Percentiles rank a stretch among this genome's conserved stretches.
Evolutionary conservation across 768 basidiomycete species (phyloP).

Genomic region (Rhodocollybia butyracea): DNA sequence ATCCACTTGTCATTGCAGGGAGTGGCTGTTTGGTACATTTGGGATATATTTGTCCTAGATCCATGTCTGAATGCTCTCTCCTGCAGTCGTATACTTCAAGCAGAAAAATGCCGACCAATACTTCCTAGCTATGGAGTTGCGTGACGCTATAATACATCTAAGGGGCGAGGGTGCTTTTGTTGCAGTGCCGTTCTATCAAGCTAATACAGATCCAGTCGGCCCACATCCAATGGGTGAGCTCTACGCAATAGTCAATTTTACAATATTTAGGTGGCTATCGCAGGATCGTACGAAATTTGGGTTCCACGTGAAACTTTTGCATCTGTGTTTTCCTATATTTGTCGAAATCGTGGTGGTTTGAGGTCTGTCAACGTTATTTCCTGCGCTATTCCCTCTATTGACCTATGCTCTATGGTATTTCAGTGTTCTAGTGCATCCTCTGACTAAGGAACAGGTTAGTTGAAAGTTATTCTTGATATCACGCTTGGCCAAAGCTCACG

Average conservation of each 20-base stretch:
- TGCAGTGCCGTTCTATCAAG: constrained; percentile 70
- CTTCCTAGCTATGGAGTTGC: constrained; percentile 60
- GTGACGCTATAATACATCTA: constrained; percentile 68
- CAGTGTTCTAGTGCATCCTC: constrained; percentile 71
- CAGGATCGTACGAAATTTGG: constrained; percentile 84
- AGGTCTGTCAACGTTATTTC: constrained; percentile 40
- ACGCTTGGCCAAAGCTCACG: too few relatives aligned
- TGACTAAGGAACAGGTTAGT: constrained; percentile 67
- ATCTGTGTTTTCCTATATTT: constrained; percentile 72
- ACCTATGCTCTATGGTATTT: too few relatives aligned
- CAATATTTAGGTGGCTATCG: not conserved
- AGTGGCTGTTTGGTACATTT: constrained; percentile 86
- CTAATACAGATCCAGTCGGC: constrained; percentile 65
- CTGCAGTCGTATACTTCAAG: constrained; percentile 73
- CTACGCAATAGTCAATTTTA: too few relatives aligned
- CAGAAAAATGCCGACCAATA: constrained; percentile 61
- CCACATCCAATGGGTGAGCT: constrained; percentile 72
- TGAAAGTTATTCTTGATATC: too few relatives aligned
- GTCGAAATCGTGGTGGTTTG: constrained; percentile 59
- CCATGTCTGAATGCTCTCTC: constrained; percentile 33
- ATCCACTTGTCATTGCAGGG: too few relatives aligned
- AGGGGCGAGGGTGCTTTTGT: constrained; percentile 76
- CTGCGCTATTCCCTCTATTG: too few relatives aligned
- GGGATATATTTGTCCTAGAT: too few relatives aligned
- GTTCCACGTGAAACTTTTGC: constrained; percentile 70